These are phyloP conservation scores for Fusarium algeriense DNA, from an alignment of 2,329 filamentous ascomycete genomes.

Conservation along the genomic window DNA sequence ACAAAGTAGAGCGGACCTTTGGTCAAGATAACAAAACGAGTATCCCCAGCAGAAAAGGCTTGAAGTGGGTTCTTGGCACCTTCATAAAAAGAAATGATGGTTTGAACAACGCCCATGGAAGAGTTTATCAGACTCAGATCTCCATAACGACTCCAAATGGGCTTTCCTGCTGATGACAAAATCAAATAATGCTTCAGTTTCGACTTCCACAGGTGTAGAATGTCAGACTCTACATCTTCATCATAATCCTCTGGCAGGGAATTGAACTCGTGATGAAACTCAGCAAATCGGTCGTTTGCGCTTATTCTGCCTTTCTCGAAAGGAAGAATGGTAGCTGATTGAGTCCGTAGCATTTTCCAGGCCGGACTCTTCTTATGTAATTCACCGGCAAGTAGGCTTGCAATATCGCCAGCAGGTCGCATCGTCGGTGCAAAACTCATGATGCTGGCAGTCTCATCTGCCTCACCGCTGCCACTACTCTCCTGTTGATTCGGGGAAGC, in stretches of 20 bases:
- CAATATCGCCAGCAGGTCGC: slow-evolving; percentile 77
- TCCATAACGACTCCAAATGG: slow-evolving; percentile 95
- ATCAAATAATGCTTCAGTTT: slow-evolving; percentile 99
- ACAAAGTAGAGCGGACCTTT: slow-evolving; percentile 93
- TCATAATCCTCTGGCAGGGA: slow-evolving; percentile 70
- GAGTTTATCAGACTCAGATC: slow-evolving; percentile 90
- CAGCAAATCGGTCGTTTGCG: slow-evolving; percentile 67
- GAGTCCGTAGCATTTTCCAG: slow-evolving; percentile 75
- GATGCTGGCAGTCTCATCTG: slow-evolving; percentile 74
- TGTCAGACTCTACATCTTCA: slow-evolving; percentile 61
- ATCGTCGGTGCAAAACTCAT: slow-evolving; percentile 74
- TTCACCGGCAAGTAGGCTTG: slow-evolving; percentile 83
- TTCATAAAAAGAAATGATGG: slow-evolving; percentile 97
- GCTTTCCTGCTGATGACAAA: slow-evolving; percentile 94
- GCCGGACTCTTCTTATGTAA: slow-evolving; percentile 74
- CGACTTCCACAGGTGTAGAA: slow-evolving; percentile 83
- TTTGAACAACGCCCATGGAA: slow-evolving; percentile 95
- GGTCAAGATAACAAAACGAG: slow-evolving; percentile 86
- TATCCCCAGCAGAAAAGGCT: slow-evolving; percentile 87
- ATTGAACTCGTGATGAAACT: slow-evolving; percentile 84
- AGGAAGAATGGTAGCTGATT: slow-evolving; percentile 69
- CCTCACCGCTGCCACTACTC: slow-evolving; percentile 58
- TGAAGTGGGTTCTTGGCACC: slow-evolving; percentile 80
- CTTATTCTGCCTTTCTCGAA: slow-evolving; percentile 67
- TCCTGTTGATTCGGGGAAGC: slow-evolving; percentile 53